Percentiles rank a stretch among this genome's conserved stretches.
Evolutionary conservation across 2,329 filamentous ascomycete species (phyloP).

Genomic region (Botrytis galanthina): DNA sequence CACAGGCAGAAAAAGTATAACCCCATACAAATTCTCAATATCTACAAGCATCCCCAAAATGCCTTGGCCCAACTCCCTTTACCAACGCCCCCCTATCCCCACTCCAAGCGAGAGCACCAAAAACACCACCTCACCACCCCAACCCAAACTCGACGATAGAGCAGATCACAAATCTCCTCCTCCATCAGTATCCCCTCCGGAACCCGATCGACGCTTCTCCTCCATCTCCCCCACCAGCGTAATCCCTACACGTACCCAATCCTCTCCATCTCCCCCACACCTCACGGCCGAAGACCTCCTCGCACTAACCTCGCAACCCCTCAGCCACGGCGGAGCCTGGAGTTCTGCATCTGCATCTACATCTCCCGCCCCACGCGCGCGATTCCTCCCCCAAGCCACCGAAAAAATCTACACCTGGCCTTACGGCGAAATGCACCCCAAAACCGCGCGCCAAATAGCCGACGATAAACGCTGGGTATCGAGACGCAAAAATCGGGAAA

Average conservation of each 20-base stretch:
- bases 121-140: neutral
- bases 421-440: neutral
- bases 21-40: neutral
- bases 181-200: neutral
- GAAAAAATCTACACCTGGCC: neutral
- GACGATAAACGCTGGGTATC: neutral
- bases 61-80: neutral
- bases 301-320: neutral
- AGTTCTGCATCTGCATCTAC: neutral
- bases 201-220: neutral
- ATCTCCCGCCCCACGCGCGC: too few relatives aligned
- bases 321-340: slow-evolving; percentile 3
- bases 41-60: neutral
- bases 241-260: neutral
- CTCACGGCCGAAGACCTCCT: neutral
- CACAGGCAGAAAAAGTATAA: neutral
- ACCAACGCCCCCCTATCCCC: too few relatives aligned
- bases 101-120: neutral
- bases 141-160: neutral
- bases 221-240: neutral
- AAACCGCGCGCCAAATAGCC: neutral
- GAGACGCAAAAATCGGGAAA: neutral
- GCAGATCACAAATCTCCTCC: neutral
- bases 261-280: neutral
- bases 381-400: neutral